Percentiles rank a stretch among this genome's conserved stretches.
phyloP scores from a whole-genome alignment of 202 grass and related monocot species.

The Carex sylvatica region DNA sequence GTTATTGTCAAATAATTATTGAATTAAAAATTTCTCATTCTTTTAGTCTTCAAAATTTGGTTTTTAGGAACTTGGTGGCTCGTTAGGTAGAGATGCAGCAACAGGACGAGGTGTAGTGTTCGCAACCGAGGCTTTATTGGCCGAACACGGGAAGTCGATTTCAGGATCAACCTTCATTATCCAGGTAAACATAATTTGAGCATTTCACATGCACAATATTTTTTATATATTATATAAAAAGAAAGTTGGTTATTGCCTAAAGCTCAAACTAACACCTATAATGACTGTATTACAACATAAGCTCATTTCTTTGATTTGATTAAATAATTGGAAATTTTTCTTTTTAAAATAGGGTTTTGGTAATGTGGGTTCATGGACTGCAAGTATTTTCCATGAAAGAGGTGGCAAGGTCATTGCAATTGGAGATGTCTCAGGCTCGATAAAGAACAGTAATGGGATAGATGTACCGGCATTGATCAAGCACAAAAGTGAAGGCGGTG shows the following conservation, averaged over 20 bases:
- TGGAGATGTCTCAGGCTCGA: constrained; percentile 74
- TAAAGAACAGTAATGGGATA: constrained; percentile 65
- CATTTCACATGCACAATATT: background rate
- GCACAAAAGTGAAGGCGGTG: constrained; percentile 51
- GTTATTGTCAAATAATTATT: constrained; percentile 9
- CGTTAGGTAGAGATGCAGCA: constrained; percentile 86
- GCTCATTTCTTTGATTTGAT: background rate
- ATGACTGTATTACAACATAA: background rate
- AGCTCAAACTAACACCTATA: background rate
- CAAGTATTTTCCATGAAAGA: constrained; percentile 63
- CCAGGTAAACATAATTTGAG: constrained; percentile 48
- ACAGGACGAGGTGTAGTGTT: constrained; percentile 79
- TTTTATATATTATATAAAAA: background rate
- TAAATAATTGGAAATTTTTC: background rate
- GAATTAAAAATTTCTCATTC: background rate
- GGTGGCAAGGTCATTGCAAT: constrained; percentile 87
- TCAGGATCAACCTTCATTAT: constrained; percentile 82
- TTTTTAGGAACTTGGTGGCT: constrained; percentile 93
- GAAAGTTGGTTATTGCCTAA: background rate
- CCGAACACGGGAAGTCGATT: constrained; percentile 80
- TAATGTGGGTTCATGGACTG: constrained; percentile 95
- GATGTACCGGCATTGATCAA: constrained; percentile 75
- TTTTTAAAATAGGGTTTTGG: constrained; percentile 66
- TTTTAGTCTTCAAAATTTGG: background rate
- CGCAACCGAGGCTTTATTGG: constrained; percentile 70